A percentile compares a stretch with the other conserved stretches of the same genome.
phyloP scores from a whole-genome alignment of 148 eudicot species.

The Camellia japonica region DNA sequence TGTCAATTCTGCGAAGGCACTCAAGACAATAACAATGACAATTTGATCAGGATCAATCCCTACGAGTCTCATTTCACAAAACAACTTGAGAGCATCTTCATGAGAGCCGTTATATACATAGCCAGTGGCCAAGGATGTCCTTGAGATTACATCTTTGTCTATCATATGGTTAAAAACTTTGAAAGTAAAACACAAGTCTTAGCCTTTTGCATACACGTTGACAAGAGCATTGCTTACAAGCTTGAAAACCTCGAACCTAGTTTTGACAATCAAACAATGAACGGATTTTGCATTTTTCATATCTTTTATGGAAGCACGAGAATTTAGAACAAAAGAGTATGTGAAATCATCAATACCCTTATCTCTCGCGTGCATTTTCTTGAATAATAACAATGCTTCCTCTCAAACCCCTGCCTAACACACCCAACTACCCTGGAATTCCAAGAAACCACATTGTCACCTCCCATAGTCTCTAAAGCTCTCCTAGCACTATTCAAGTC shows the following conservation, averaged over 20 bases:
- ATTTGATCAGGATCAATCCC: conserved; percentile 55
- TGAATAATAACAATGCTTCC: conserved; percentile 56
- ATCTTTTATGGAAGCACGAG: conserved; percentile 46
- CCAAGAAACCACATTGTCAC: conserved; percentile 58
- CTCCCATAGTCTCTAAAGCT: conserved; percentile 43
- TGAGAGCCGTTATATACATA: conserved; percentile 45
- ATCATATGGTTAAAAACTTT: conserved; percentile 41
- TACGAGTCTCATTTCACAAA: conserved; percentile 47
- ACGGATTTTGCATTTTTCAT: conserved; percentile 39
- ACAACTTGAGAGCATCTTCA: conserved; percentile 59
- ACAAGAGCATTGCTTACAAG: conserved; percentile 76
- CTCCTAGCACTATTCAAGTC: conserved; percentile 47
- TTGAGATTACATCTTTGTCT: conserved; percentile 58
- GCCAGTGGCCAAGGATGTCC: conserved; percentile 73
- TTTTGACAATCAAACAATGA: conserved; percentile 63
- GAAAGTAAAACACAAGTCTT: conserved; percentile 40
- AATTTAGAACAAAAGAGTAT: conserved; percentile 62
- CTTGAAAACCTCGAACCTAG: conserved; percentile 50
- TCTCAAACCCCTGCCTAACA: conserved; percentile 53
- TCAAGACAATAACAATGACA: conserved; percentile 45
- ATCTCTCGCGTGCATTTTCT: conserved; percentile 50
- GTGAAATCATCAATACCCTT: conserved; percentile 68
- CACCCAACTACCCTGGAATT: conserved; percentile 73
- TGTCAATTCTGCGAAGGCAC: conserved; percentile 67
- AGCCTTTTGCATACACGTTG: conserved; percentile 70